Base-by-base conservation (phyloP, 2,329 filamentous ascomycete genomes). In the Talaromyces funiculosus region DNA sequence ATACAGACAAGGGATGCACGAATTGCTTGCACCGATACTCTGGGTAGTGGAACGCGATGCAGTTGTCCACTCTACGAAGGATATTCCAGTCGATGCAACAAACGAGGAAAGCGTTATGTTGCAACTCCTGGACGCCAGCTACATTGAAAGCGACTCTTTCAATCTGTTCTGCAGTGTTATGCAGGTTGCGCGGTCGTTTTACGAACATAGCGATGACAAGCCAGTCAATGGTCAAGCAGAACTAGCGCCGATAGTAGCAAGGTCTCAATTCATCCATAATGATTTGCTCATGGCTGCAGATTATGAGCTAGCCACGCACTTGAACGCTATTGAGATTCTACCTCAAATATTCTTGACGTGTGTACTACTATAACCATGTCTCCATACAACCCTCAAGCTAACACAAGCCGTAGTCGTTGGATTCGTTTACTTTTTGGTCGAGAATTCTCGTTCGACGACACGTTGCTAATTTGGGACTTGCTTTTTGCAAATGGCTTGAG, bases 1-100 rank as follows among this genome's bases (percentile, higher is more conserved):
- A 16, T 99, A 99, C 72, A 86, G 94, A n/a, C 94, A 99, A 77
- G 94, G 94, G 10, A 99, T 99, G 93, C 94, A 99, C 72, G 94
- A 99, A 75, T 80, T 99, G 45, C 81, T 97, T 14, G 94, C 94
- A 0, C 92, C 94, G 0, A 86, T 99, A 38, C 79, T 97, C 6
- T 91, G 91, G 82, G 89, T 91, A 1, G 78, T 97, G 5, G 86
- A 92, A 66, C 82, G 87, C 67, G 94, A 99, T 76, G 88, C 92
- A 6, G 79, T 96, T 55, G 82, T 90, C 57, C 72, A 70, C 2
- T 70, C 73, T 3, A 65, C 67, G 49, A 69, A 75, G 45, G 69
- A 71, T 1, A 70, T 70, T 2, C 67, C 68, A 10, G 67, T 72
- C 24, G 69, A 73, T 12, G 68, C 73, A 14, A 37, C 59, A 10